A percentile compares a stretch with the other conserved stretches of the same genome.
Evolutionary conservation across 768 basidiomycete genomes (phyloP).

Genomic region (Agrocybe praecox): DNA sequence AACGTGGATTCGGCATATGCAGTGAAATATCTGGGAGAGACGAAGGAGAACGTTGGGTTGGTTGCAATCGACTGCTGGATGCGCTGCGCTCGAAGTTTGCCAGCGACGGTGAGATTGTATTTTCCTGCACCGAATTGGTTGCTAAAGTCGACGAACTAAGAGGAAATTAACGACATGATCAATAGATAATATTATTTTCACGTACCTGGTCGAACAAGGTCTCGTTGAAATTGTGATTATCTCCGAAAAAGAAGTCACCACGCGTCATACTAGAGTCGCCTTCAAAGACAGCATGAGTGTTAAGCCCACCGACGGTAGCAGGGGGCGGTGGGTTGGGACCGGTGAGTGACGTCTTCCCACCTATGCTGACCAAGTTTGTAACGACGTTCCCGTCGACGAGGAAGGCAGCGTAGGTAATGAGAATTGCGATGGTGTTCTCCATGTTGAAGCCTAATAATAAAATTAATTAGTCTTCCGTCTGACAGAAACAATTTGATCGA

Average conservation of each 20-base stretch:
- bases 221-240: constrained; percentile 27
- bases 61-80: constrained; percentile 27
- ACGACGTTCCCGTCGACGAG: constrained; percentile 25
- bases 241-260: constrained; percentile 24
- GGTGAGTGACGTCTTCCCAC: constrained; percentile 22
- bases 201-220: constrained; percentile 24
- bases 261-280: constrained; percentile 23
- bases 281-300: constrained; percentile 28
- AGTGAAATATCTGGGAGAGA: constrained; percentile 26
- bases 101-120: constrained; percentile 26
- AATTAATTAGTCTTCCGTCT: not conserved
- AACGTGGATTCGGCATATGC: constrained; percentile 25
- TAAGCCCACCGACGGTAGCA: constrained; percentile 24
- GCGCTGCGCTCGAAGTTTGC: constrained; percentile 23
- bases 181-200: too few species aligned
- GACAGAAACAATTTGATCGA: not conserved
- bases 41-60: constrained; percentile 25
- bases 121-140: constrained; percentile 26
- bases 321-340: constrained; percentile 23
- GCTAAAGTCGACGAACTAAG: constrained; percentile 22
- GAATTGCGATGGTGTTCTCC: constrained; percentile 22
- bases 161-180: not conserved
- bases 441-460: constrained; percentile 21
- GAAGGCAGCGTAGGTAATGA: constrained; percentile 24
- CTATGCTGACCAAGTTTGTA: constrained; percentile 24